Conservation (phyloP, 2,329 filamentous ascomycete species). For the Aspergillus felis region DNA sequence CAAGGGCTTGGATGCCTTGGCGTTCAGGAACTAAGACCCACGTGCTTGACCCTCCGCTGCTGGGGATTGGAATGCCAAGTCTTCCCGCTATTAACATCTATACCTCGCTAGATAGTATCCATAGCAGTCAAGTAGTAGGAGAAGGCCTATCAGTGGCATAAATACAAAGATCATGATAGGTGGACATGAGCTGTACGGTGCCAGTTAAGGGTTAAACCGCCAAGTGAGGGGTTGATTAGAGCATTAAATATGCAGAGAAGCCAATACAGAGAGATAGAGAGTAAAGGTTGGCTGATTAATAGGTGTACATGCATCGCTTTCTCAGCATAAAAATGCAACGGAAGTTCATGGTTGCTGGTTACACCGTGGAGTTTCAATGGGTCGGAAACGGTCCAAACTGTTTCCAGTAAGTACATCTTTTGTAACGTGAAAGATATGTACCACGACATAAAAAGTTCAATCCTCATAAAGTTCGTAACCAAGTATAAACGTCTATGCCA, state of each 20-base stretch:
- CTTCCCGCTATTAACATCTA: not conserved
- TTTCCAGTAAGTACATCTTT: too few relatives aligned
- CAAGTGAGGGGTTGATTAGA: not conserved
- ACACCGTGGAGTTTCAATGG: too few relatives aligned
- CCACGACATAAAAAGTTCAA: not conserved
- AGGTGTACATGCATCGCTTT: too few relatives aligned
- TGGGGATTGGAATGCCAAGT: not conserved
- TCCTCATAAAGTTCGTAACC: constrained; percentile 9
- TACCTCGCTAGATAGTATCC: not conserved
- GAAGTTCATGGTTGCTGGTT: too few relatives aligned
- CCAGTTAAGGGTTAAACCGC: not conserved
- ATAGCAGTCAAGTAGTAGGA: not conserved
- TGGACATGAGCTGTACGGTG: not conserved
- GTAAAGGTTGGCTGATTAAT: too few relatives aligned
- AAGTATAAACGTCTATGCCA: constrained; percentile 6
- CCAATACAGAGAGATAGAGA: too few relatives aligned
- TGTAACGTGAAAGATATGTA: too few relatives aligned
- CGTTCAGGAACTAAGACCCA: not conserved
- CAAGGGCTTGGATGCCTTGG: not conserved
- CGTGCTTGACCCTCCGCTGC: not conserved
- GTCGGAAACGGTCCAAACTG: too few relatives aligned
- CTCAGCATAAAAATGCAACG: too few relatives aligned
- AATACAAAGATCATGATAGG: not conserved
- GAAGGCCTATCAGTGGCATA: too few relatives aligned
- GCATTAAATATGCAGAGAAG: not conserved